Percentiles rank a stretch among this genome's conserved stretches.
These are phyloP conservation scores for Anisogramma anomala DNA, from an alignment of 2,329 filamentous ascomycete genomes.

Conservation along the genomic window DNA sequence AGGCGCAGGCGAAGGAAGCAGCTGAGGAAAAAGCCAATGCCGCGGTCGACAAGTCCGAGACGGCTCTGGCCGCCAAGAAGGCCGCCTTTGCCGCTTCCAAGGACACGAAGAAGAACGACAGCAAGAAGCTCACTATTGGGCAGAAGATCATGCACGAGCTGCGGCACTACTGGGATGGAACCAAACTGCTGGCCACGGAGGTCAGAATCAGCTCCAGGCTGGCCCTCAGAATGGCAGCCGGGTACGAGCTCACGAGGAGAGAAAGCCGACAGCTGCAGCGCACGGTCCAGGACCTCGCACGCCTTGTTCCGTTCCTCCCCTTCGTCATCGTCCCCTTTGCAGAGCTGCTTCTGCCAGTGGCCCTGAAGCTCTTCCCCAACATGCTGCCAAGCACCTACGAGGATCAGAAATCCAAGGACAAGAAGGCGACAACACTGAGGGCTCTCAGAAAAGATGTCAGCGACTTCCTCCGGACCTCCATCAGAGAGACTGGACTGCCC, in stretches of 20 bases:
- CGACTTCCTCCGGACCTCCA: conserved; percentile 72
- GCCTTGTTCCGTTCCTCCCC: conserved; percentile 88
- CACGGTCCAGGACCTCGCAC: conserved; percentile 86
- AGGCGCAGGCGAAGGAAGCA: conserved; percentile 21
- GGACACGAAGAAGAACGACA: conserved; percentile 51
- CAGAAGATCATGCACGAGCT: conserved; percentile 93
- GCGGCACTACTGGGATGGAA: conserved; percentile 96
- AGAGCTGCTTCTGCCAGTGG: conserved; percentile 81
- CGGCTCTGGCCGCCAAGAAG: conserved; percentile 49
- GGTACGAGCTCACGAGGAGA: conserved; percentile 88
- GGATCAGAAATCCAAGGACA: conserved; percentile 78
- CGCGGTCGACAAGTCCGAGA: conserved; percentile 24
- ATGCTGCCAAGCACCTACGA: conserved; percentile 96
- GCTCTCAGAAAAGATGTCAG: conserved; percentile 90
- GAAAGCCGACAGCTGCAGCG: conserved; percentile 87
- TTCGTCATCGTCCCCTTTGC: conserved; percentile 96
- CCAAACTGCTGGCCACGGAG: conserved; percentile 84
- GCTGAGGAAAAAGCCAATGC: conserved; percentile 16
- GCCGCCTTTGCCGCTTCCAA: conserved; percentile 49
- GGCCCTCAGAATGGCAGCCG: conserved; percentile 93
- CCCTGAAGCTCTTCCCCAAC: conserved; percentile 91
- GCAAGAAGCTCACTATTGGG: conserved; percentile 77
- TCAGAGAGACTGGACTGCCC: conserved; percentile 87
- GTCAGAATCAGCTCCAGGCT: conserved; percentile 84
- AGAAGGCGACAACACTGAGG: conserved; percentile 70